phyloP scores from a whole-genome alignment of 495 filamentous ascomycete genomes.

The Melanomma pulvis-pyrius region DNA sequence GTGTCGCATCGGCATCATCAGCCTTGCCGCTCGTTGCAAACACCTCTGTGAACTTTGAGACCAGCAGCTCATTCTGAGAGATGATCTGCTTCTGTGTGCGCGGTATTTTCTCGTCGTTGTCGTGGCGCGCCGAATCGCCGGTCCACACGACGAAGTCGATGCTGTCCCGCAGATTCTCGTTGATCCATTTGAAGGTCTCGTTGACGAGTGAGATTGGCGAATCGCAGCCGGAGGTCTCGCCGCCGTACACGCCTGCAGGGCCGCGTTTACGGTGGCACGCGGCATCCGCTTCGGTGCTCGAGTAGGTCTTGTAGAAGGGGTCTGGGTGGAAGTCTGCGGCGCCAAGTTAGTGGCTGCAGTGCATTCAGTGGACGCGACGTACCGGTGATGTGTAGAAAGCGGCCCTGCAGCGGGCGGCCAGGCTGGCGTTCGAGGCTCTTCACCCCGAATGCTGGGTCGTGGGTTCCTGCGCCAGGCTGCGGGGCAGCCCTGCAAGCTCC shows the following conservation, averaged over 20 bases:
- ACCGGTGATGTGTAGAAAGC: slow-evolving; percentile 97
- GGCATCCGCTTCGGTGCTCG: slow-evolving; percentile 65
- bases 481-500: slow-evolving; percentile 18
- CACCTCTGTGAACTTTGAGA: slow-evolving; percentile 72
- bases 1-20: slow-evolving; percentile 53
- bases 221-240: slow-evolving; percentile 87
- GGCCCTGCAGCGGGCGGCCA: slow-evolving; percentile 63
- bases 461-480: slow-evolving; percentile 30
- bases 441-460: background rate
- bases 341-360: background rate
- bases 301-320: slow-evolving; percentile 74
- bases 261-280: slow-evolving; percentile 83
- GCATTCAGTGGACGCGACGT: slow-evolving; percentile 32
- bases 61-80: slow-evolving; percentile 71
- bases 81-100: slow-evolving; percentile 74
- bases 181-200: slow-evolving; percentile 90
- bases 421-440: slow-evolving; percentile 1
- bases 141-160: slow-evolving; percentile 99
- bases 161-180: slow-evolving; percentile 75
- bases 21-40: slow-evolving; percentile 60
- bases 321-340: slow-evolving; percentile 85
- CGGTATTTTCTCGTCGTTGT: slow-evolving; percentile 84
- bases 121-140: slow-evolving; percentile 92
- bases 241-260: slow-evolving; percentile 76
- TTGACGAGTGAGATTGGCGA: slow-evolving; percentile 77